These are phyloP conservation scores for Trichoderma sp. DNA, from an alignment of 2,329 filamentous ascomycete species.

Conservation along the genomic window DNA sequence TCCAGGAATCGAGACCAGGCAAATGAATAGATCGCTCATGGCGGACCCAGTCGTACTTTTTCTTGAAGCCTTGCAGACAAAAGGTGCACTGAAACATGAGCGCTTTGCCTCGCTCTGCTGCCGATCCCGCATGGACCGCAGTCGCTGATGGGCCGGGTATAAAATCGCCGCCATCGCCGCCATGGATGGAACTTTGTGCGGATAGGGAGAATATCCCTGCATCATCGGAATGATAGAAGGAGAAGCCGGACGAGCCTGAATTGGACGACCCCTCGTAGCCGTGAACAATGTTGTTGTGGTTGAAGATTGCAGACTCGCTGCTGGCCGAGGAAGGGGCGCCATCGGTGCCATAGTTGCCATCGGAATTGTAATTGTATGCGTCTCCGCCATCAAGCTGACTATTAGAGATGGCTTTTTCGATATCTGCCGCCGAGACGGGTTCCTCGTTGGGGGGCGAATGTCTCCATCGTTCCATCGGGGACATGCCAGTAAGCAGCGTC, in stretches of 20 bases:
- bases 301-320: constrained; percentile 38
- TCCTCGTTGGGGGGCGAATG: constrained; percentile 52
- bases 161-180: background rate
- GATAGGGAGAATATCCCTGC: constrained; percentile 32
- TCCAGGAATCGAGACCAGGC: constrained; percentile 48
- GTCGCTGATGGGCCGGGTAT: constrained; percentile 33
- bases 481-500: constrained; percentile 43
- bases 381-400: background rate
- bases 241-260: constrained; percentile 38
- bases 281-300: constrained; percentile 18
- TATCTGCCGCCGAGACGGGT: constrained; percentile 44
- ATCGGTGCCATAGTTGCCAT: constrained; percentile 31
- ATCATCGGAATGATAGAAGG: constrained; percentile 30
- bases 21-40: constrained; percentile 57
- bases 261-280: constrained; percentile 35
- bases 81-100: constrained; percentile 45
- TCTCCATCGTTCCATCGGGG: constrained; percentile 51
- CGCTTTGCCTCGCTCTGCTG: constrained; percentile 30
- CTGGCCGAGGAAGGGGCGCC: constrained; percentile 41
- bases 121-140: constrained; percentile 13
- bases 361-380: background rate
- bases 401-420: constrained; percentile 41
- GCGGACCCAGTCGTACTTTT: constrained; percentile 49
- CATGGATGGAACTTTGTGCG: constrained; percentile 22
- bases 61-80: constrained; percentile 45